phyloP scores from a whole-genome alignment of 495 filamentous ascomycete genomes.

The Penicillium lagena region DNA sequence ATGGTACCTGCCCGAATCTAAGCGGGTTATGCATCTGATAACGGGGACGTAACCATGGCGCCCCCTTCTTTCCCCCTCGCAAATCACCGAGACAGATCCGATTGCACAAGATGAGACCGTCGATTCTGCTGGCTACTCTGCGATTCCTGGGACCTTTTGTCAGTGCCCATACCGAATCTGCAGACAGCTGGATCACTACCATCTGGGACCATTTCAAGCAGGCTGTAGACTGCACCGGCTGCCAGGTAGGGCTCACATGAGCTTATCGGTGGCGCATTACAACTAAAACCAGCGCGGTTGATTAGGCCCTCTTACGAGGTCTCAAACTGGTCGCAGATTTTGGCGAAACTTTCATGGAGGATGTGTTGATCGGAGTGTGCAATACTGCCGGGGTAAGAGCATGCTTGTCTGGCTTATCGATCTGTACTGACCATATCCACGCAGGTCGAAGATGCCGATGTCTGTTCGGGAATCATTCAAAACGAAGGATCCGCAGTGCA shows the following conservation, averaged over 20 bases:
- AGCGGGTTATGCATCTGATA: too few relatives aligned
- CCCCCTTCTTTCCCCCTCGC: too few relatives aligned
- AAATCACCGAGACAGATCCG: not conserved
- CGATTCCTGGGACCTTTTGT: slow-evolving; percentile 1
- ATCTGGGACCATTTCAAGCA: slow-evolving; percentile 19
- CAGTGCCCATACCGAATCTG: slow-evolving; percentile 1
- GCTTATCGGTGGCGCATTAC: not conserved
- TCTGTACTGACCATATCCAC: not conserved
- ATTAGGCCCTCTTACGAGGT: slow-evolving; percentile 34
- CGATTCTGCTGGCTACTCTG: slow-evolving; percentile 1
- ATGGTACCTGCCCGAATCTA: too few relatives aligned
- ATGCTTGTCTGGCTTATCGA: too few relatives aligned
- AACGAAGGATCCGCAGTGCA: slow-evolving; percentile 45
- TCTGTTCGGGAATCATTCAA: slow-evolving; percentile 40
- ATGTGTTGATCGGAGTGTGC: slow-evolving; percentile 39
- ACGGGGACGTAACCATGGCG: too few relatives aligned
- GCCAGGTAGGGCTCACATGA: slow-evolving; percentile 8
- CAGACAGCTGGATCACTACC: slow-evolving; percentile 6
- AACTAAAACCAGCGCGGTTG: not conserved
- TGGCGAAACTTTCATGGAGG: slow-evolving; percentile 35
- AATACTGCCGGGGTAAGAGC: slow-evolving; percentile 30
- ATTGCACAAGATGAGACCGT: slow-evolving; percentile 3
- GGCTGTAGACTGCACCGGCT: slow-evolving; percentile 14
- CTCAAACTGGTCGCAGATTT: slow-evolving; percentile 38
- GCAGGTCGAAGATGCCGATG: slow-evolving; percentile 40